These are phyloP conservation scores for Clitopilus hobsonii DNA, from an alignment of 768 basidiomycete genomes.

Conservation along the genomic window DNA sequence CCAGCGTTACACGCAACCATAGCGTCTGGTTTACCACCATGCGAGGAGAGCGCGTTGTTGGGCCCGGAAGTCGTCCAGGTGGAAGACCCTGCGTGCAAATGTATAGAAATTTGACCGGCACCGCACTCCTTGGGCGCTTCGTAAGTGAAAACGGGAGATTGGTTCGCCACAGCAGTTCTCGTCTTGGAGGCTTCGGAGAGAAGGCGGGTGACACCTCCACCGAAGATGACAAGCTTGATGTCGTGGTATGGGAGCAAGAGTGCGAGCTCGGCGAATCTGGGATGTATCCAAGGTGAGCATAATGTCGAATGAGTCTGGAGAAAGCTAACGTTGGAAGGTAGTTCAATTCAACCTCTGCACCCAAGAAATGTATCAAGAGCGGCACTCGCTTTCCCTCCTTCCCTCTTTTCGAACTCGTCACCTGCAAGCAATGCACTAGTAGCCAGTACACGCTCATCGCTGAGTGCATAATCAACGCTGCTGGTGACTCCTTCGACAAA, in stretches of 20 bases:
- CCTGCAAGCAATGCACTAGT: constrained; percentile 23
- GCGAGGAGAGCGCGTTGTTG: constrained; percentile 13
- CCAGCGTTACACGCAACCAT: constrained; percentile 36
- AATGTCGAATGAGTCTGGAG: neutral
- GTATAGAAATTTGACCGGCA: constrained; percentile 25
- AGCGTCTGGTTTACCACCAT: constrained; percentile 20
- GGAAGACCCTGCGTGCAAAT: constrained; percentile 16
- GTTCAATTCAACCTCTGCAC: constrained; percentile 38
- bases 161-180: constrained; percentile 19
- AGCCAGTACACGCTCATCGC: constrained; percentile 33
- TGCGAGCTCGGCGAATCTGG: constrained; percentile 37
- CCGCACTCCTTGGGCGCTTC: constrained; percentile 29
- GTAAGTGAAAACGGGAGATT: constrained; percentile 21
- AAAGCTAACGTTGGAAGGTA: constrained; percentile 36
- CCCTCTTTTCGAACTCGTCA: constrained; percentile 16
- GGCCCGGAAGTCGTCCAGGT: constrained; percentile 9
- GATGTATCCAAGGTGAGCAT: neutral
- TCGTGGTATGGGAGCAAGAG: constrained; percentile 37
- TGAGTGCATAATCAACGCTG: constrained; percentile 34
- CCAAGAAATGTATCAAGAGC: constrained; percentile 31
- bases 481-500: constrained; percentile 33
- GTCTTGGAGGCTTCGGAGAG: constrained; percentile 23
- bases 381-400: constrained; percentile 18
- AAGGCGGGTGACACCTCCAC: constrained; percentile 24
- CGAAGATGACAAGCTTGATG: constrained; percentile 36